Base-by-base conservation (phyloP, 352 stramenopile genomes). In the Phytophthora crassamura region DNA sequence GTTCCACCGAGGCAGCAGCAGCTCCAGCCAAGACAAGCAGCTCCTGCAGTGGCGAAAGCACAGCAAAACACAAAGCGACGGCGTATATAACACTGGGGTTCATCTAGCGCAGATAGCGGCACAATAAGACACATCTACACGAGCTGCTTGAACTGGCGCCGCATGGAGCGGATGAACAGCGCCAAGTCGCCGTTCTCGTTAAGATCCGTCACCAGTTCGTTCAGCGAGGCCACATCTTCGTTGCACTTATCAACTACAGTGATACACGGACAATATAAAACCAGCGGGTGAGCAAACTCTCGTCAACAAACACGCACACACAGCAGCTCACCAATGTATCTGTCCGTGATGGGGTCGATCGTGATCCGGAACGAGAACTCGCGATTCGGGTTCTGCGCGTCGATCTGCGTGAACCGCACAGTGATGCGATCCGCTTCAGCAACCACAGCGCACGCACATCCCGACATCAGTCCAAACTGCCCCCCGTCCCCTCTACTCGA, bases 101-200 rank as follows among this genome's bases (percentile, higher is more conserved):
- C n/a, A n/a, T n/a, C n/a, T n/a, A n/a, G n/a, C n/a, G n/a, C 67
- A 58, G 39, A 45, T 20, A 56, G 46, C 22, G 4, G 22, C 22
- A 28, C 22, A 43, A 9, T 41, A 50, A 18, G 14, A 33, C 40
- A 43, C 47, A 45, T 49, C 51, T 75, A 84, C 53, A 84, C 69
- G n/a, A 89, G 56, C 61, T 82, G 72, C 64, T 90, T 90, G 59
- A 93, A 94, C 62, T 89, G 65, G 35, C 82, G 83, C 1, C 86
- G 84, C 84, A 95, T 95, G 34, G 80, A 79, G 39, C 83, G 84
- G 22, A 95, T 84, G 59, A 95, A 90, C 20, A 77, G 71, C 38
- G 86, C 84, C 45, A 95, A 78, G 64, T 95, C 82, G 33, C 82
- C 78, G 14, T 59, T 77, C 38, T 69, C 50, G 67, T 93, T 95